Base-by-base conservation (phyloP, 1,284 basidiomycete species). In the Farysia itapuensis region DNA sequence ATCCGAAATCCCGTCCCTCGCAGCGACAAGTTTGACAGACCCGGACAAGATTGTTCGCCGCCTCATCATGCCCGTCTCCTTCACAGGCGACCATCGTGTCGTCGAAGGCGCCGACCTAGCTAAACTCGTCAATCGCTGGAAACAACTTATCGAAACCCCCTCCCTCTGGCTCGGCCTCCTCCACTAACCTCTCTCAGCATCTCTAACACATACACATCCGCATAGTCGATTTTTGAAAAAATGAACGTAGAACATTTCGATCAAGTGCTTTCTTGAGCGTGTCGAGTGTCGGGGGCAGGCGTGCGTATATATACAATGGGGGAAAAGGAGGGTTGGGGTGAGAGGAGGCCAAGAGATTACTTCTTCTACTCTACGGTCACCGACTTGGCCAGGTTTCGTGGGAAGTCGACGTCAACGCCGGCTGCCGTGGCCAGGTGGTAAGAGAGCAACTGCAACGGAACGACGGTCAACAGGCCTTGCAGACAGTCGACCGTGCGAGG, bases 371-470 rank as follows among this genome's bases (percentile, higher is more conserved):
- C 70, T 30, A 72, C 70, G 14, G 70, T 72, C 28, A 72, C 70
- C 35, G 67, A 70, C 75, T 82, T 82, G 59, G 81, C 81, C 84
- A 97, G 81, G 82, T 97, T 97, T 74, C 94, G 83, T 20, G 94
- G 94, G 87, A 96, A 97, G 78, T 98, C 94, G 70, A 97, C 94
- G 77, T 98, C 93, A 66, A 91, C 92, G 39, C 94, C 94, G 76
- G 91, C 92, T 80, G 85, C 88, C 68, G 95, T 86, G 9, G 94
- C 94, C 56, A 99, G 81, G 81, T 98, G 93, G 81, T 99, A 99
- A 56, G 88, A 91, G 54, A 99, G 83, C 50, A 98, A 82, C 79
- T 99, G 95, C 57, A 98, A 82, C 31, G 95, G 94, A 58, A 98
- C 87, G 79, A 99, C 89, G 80, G 97, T 98, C 79, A 99, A 80